Conservation (phyloP, 495 filamentous ascomycete genomes). For the Podospora appendiculata region DNA sequence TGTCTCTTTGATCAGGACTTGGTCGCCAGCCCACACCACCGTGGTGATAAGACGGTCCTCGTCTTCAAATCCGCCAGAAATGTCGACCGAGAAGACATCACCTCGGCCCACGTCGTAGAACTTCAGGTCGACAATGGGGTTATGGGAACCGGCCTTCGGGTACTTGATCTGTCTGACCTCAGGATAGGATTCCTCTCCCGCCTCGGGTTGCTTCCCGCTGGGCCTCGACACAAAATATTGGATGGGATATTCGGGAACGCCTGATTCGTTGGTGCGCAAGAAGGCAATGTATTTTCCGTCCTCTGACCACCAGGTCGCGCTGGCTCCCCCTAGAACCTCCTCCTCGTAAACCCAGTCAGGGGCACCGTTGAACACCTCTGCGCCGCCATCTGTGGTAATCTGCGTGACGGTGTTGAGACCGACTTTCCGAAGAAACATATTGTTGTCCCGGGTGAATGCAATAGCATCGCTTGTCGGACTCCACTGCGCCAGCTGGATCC, state of each 20-base stretch:
- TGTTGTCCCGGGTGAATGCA: slow-evolving; percentile 80
- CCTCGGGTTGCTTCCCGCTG: slow-evolving; percentile 61
- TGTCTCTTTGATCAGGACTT: slow-evolving; percentile 81
- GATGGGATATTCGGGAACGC: slow-evolving; percentile 87
- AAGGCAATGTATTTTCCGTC: slow-evolving; percentile 87
- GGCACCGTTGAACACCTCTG: slow-evolving; percentile 88
- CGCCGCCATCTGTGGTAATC: slow-evolving; percentile 80
- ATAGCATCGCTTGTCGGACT: slow-evolving; percentile 79
- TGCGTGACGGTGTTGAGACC: slow-evolving; percentile 45
- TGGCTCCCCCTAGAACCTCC: slow-evolving; percentile 77
- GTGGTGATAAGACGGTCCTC: slow-evolving; percentile 88
- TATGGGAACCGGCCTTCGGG: slow-evolving; percentile 90
- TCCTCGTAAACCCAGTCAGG: slow-evolving; percentile 99
- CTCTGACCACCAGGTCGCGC: slow-evolving; percentile 87
- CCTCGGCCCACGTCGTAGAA: slow-evolving; percentile 82
- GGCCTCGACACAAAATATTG: slow-evolving; percentile 89
- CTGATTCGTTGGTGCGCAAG: slow-evolving; percentile 83
- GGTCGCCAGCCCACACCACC: slow-evolving; percentile 78
- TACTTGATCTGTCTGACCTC: slow-evolving; percentile 93
- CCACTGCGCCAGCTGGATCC: slow-evolving; percentile 83
- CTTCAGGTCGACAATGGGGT: slow-evolving; percentile 77
- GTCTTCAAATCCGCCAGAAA: slow-evolving; percentile 68
- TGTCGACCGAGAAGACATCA: slow-evolving; percentile 71
- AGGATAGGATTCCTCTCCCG: slow-evolving; percentile 81
- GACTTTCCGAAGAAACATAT: slow-evolving; percentile 74